Evolutionary conservation across 345 rosid species (phyloP).

Genomic region (Barbarea vulgaris): DNA sequence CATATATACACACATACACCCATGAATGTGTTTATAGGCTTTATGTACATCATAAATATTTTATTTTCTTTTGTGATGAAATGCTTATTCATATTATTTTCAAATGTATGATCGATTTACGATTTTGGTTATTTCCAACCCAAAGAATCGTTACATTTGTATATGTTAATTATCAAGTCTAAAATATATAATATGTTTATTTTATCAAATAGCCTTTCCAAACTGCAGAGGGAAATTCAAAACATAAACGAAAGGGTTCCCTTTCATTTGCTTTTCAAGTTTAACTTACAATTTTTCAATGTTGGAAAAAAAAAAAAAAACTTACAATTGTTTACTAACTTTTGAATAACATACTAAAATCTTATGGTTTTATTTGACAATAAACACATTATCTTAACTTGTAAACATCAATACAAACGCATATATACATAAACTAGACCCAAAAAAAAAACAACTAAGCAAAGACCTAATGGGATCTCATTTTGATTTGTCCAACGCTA

Average conservation of each 20-base stretch:
- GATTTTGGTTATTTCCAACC: not conserved
- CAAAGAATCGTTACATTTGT: not conserved
- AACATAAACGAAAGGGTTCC: not conserved
- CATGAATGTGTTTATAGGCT: not conserved
- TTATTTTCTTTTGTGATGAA: not conserved
- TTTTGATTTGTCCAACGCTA: constrained; percentile 25
- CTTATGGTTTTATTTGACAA: not conserved
- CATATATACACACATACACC: not conserved
- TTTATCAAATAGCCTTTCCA: not conserved
- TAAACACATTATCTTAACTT: not conserved
- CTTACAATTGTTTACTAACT: not conserved
- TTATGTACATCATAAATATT: not conserved
- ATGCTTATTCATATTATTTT: not conserved
- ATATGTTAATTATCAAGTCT: not conserved
- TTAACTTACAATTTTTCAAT: not conserved
- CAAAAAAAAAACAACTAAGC: not conserved
- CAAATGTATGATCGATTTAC: not conserved
- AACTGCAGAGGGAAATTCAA: not conserved
- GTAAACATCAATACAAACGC: constrained; percentile 12
- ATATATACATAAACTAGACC: not conserved
- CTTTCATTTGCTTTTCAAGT: constrained; percentile 11
- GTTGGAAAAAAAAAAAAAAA: too few relatives aligned
- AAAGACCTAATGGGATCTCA: constrained; percentile 10
- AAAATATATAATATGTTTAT: not conserved
- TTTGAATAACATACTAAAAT: not conserved